Evolutionary conservation across 1,284 basidiomycete genomes (phyloP).

Genomic region (Cutaneotrichosporon sp.): DNA sequence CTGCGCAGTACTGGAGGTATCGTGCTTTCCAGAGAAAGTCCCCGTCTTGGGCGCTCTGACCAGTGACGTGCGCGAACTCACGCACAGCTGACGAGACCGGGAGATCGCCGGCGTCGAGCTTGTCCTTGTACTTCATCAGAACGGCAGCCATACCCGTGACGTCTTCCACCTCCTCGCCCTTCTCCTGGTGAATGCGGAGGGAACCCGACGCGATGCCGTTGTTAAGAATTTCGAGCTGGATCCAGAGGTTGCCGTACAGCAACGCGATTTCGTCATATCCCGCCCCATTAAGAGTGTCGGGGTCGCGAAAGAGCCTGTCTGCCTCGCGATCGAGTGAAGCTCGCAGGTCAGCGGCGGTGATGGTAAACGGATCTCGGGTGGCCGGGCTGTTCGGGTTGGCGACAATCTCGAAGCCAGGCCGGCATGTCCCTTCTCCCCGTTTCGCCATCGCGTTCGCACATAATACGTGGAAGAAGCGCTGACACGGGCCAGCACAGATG

Average conservation of each 20-base stretch:
- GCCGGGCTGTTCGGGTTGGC: slow-evolving; percentile 21
- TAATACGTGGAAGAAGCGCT: slow-evolving; percentile 57
- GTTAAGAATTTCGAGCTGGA: slow-evolving; percentile 60
- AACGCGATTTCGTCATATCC: slow-evolving; percentile 67
- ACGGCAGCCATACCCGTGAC: slow-evolving; percentile 60
- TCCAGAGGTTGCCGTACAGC: slow-evolving; percentile 58
- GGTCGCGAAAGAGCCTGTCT: slow-evolving; percentile 16
- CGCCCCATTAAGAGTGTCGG: slow-evolving; percentile 50
- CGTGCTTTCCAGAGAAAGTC: slow-evolving; percentile 63
- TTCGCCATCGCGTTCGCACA: slow-evolving; percentile 49
- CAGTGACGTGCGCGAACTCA: slow-evolving; percentile 24
- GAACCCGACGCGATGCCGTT: slow-evolving; percentile 64
- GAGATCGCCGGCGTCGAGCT: slow-evolving; percentile 42
- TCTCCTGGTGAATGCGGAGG: slow-evolving; percentile 44
- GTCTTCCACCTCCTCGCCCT: slow-evolving; percentile 46
- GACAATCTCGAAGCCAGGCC: slow-evolving; percentile 40
- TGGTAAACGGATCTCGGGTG: slow-evolving; percentile 51
- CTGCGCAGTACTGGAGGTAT: slow-evolving; percentile 54
- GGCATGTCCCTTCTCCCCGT: slow-evolving; percentile 48
- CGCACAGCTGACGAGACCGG: slow-evolving; percentile 22
- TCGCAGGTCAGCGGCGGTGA: slow-evolving; percentile 54
- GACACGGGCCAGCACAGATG: slow-evolving; percentile 58
- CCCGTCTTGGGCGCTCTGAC: slow-evolving; percentile 19
- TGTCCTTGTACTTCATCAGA: slow-evolving; percentile 55
- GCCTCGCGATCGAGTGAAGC: slow-evolving; percentile 58